Percentiles rank a stretch among this genome's conserved stretches.
These are phyloP conservation scores for Fusarium brachygibbosum DNA, from an alignment of 2,329 filamentous ascomycete genomes.

Conservation along the genomic window DNA sequence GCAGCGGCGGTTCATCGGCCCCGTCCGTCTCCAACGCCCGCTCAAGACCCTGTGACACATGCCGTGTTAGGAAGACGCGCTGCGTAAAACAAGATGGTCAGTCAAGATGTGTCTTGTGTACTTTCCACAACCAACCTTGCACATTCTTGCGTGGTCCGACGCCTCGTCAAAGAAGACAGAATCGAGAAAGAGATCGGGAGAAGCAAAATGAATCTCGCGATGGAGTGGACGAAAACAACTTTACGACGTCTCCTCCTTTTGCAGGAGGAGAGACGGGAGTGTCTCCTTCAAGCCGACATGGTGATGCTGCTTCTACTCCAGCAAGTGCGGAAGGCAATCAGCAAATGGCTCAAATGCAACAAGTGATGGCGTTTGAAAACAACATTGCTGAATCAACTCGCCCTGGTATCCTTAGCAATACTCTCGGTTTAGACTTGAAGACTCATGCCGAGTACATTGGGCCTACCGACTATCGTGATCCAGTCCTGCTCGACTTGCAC, in stretches of 20 bases:
- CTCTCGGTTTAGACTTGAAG: conserved; percentile 68
- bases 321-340: conserved; percentile 45
- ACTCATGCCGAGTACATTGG: conserved; percentile 73
- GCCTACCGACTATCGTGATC: conserved; percentile 70
- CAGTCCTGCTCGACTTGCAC: conserved; percentile 68
- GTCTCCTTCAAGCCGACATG: conserved; percentile 46
- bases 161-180: conserved; percentile 50
- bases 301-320: conserved; percentile 44
- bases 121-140: conserved; percentile 76
- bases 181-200: conserved; percentile 42
- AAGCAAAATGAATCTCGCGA: conserved; percentile 37
- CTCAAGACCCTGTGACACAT: conserved; percentile 71
- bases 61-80: conserved; percentile 73
- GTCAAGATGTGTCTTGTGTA: conserved; percentile 72
- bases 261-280: conserved; percentile 22
- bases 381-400: conserved; percentile 40
- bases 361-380: conserved; percentile 36
- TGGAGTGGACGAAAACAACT: conserved; percentile 34
- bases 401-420: conserved; percentile 55
- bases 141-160: conserved; percentile 67
- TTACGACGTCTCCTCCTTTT: conserved; percentile 34
- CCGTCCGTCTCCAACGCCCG: conserved; percentile 33
- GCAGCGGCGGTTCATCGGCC: conserved; percentile 14
- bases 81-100: conserved; percentile 73
- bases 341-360: conserved; percentile 31